Evolutionary conservation across 2,329 filamentous ascomycete species (phyloP).

Genomic region (Colletotrichum theobromicola): DNA sequence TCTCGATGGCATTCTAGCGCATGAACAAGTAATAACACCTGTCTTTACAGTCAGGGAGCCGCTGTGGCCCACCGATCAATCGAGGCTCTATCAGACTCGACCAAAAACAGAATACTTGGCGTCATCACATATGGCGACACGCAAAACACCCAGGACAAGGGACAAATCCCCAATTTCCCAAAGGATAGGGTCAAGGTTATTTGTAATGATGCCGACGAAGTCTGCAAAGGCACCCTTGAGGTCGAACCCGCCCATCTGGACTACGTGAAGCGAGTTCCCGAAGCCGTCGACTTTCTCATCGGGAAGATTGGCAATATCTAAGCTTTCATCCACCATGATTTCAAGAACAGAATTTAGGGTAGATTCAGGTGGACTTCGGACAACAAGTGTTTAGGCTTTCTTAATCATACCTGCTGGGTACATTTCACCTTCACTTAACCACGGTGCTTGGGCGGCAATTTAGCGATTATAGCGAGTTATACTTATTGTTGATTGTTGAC

Average conservation of each 20-base stretch:
- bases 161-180: constrained; percentile 38
- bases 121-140: constrained; percentile 30
- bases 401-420: neutral
- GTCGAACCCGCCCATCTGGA: constrained; percentile 40
- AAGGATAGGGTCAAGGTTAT: constrained; percentile 39
- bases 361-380: neutral
- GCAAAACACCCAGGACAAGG: constrained; percentile 34
- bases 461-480: neutral
- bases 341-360: neutral
- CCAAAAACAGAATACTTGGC: constrained; percentile 23
- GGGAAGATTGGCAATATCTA: constrained; percentile 4
- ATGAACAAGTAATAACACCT: neutral
- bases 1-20: neutral
- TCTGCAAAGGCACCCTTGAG: constrained; percentile 39
- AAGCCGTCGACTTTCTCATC: constrained; percentile 33
- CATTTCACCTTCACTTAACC: neutral
- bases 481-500: too few species aligned
- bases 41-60: constrained; percentile 33
- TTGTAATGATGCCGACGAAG: constrained; percentile 42
- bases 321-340: neutral
- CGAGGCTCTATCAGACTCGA: constrained; percentile 21
- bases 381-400: neutral
- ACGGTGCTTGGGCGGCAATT: neutral
- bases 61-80: constrained; percentile 30
- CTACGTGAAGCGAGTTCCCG: constrained; percentile 37